Conservation (phyloP, 2,329 filamentous ascomycete species). For the Talaromyces funiculosus region DNA sequence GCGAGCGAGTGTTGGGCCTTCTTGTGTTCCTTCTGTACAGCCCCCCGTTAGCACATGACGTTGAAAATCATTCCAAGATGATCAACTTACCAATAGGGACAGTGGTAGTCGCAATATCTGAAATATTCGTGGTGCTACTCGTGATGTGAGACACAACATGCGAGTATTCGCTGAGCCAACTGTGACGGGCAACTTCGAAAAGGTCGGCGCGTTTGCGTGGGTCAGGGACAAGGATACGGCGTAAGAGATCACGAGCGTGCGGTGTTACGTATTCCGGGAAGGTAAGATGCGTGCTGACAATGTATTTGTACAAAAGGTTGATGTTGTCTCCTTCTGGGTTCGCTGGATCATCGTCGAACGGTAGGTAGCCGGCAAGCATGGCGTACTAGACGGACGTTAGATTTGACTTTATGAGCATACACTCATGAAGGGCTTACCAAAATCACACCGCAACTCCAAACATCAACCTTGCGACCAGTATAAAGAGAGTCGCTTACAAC, state of each 20-base stretch:
- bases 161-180: slow-evolving; percentile 96
- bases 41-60: neutral
- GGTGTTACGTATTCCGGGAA: slow-evolving; percentile 99
- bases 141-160: slow-evolving; percentile 96
- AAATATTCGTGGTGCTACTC: slow-evolving; percentile 81
- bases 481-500: slow-evolving; percentile 97
- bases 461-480: slow-evolving; percentile 94
- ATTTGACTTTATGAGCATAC: neutral
- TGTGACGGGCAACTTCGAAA: slow-evolving; percentile 95
- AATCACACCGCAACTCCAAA: slow-evolving; percentile 99
- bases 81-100: slow-evolving; percentile 51
- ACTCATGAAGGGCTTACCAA: slow-evolving; percentile 52
- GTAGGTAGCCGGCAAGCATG: slow-evolving; percentile 95
- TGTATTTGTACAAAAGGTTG: slow-evolving; percentile 98
- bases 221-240: slow-evolving; percentile 90
- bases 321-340: slow-evolving; percentile 99
- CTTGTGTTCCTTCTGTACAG: slow-evolving; percentile 44
- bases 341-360: slow-evolving; percentile 95
- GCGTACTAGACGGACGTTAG: slow-evolving; percentile 67
- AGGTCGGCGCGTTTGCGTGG: slow-evolving; percentile 90
- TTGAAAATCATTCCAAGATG: slow-evolving; percentile 16
- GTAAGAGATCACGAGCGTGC: slow-evolving; percentile 84
- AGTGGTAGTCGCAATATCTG: slow-evolving; percentile 77
- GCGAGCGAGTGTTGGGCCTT: slow-evolving; percentile 63
- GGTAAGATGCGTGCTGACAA: slow-evolving; percentile 90